Evolutionary conservation across 2,329 filamentous ascomycete genomes (phyloP).

Genomic region (Ceratocystis papillata): DNA sequence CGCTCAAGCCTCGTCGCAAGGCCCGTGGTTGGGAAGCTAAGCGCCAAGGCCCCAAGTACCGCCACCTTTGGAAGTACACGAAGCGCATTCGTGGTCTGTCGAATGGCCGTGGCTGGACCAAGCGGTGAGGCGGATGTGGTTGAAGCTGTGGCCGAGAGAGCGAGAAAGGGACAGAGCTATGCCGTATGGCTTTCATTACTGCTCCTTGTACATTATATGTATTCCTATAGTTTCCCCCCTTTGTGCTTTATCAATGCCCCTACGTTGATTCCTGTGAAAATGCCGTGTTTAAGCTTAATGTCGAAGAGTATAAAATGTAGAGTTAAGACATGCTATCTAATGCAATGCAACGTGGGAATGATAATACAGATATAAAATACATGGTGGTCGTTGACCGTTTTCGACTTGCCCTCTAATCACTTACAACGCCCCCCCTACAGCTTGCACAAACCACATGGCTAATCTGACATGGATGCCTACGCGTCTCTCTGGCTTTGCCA

Average conservation of each 20-base stretch:
- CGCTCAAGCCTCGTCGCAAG: constrained; percentile 51
- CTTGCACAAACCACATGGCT: constrained; percentile 86
- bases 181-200: constrained; percentile 2
- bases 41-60: constrained; percentile 54
- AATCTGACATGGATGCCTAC: constrained; percentile 76
- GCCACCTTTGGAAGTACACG: constrained; percentile 53
- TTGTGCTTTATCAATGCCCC: not conserved
- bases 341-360: not conserved
- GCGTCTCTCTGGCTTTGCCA: constrained; percentile 67
- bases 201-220: constrained; percentile 23
- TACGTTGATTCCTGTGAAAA: not conserved
- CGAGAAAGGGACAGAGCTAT: no score
- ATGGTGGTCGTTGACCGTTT: not conserved
- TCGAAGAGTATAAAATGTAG: not conserved
- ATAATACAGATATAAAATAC: constrained; percentile 10
- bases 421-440: constrained; percentile 77
- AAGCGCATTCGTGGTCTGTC: constrained; percentile 44
- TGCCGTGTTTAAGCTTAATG: not conserved
- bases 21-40: constrained; percentile 56
- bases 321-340: not conserved
- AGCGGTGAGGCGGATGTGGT: constrained; percentile 28
- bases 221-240: constrained; percentile 13
- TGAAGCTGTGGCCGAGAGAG: not conserved
- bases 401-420: not conserved
- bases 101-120: constrained; percentile 36